A percentile compares a stretch with the other conserved stretches of the same genome.
Conservation (phyloP, 805 yeast species). For the Candida namnaoensis region DNA sequence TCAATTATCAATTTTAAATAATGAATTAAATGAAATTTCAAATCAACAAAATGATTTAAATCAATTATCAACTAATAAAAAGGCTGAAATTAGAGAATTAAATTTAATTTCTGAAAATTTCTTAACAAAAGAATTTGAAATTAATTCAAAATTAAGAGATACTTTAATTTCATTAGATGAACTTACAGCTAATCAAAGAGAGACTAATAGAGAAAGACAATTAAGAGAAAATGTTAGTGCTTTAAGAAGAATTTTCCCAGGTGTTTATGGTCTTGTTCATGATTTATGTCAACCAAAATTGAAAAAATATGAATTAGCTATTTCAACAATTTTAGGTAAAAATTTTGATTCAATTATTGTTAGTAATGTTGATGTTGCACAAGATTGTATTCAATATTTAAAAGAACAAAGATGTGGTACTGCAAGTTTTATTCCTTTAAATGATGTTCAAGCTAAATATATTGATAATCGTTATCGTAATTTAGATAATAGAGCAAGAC, state of each 20-base stretch:
- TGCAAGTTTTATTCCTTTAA: conserved; percentile 84
- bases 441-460: conserved; percentile 54
- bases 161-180: conserved; percentile 58
- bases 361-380: conserved; percentile 59
- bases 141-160: conserved; percentile 57
- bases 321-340: conserved; percentile 70
- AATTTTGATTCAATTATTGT: conserved; percentile 81
- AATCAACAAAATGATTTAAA: conserved; percentile 21
- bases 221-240: conserved; percentile 66
- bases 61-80: conserved; percentile 28
- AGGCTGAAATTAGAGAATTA: conserved; percentile 27
- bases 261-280: conserved; percentile 73
- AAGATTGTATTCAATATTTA: conserved; percentile 67
- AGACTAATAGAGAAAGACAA: conserved; percentile 58
- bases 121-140: conserved; percentile 41
- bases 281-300: conserved; percentile 76
- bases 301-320: conserved; percentile 62
- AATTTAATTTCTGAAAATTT: conserved; percentile 30
- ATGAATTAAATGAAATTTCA: conserved; percentile 13
- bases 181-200: conserved; percentile 67
- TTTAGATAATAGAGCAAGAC: conserved; percentile 44
- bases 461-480: conserved; percentile 47
- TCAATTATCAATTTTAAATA: conserved; percentile 21
- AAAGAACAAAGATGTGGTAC: conserved; percentile 81
- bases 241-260: conserved; percentile 69